Evolutionary conservation across 495 filamentous ascomycete genomes (phyloP), one percentile per base, ranked within the genome.

Genomic region (Penicillium chermesinum): DNA sequence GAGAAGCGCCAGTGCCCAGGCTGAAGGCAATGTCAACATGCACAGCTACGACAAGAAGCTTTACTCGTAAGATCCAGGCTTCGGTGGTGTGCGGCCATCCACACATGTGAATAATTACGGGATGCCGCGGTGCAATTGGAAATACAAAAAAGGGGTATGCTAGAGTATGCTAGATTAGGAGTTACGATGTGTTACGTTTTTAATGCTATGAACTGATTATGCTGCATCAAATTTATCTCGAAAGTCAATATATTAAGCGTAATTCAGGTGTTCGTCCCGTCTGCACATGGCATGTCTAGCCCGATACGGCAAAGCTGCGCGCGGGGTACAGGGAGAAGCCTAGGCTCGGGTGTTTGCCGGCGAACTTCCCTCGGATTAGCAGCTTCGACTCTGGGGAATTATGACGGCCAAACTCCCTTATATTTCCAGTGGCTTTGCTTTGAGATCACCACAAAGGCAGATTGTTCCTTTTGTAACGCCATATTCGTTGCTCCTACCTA

Each of bases 11-110:
- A 96, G 90, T 71, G 93, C 94, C 38, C 87, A 91, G 79, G 77
- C 91, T 43, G 93, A 98, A 78, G 93, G 93, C 53, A 88, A 88
- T 61, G 90, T 99, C 55, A 91, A 97, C 63, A 84, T 99, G 78
- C 88, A 97, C 72, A 93, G 86, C 67, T 97, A 93, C 67, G 95
- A 96, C 74, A 99, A 97, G 85, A 99, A 96, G 76, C 84, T 99
- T 51, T 98, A 96, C 69, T 87, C 89, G 50, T 95, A 85, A 58
- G 56, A 53, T 54, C 52, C 42, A 53, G 36, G 48, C 45, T 48
- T 54, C 39, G 58, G 57, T 41, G 19, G 36, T 37, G 14, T n/a
- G 22, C 40, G 41, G 34, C 52, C 44, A 38, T 49, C 47, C 60
- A 50, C 60, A 60, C 53, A 61, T 58, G 59, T 53, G 34, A 61